A percentile compares a stretch with the other conserved stretches of the same genome.
Evolutionary conservation across 306 rosid species (phyloP).

Genomic region (Quercus suber): DNA sequence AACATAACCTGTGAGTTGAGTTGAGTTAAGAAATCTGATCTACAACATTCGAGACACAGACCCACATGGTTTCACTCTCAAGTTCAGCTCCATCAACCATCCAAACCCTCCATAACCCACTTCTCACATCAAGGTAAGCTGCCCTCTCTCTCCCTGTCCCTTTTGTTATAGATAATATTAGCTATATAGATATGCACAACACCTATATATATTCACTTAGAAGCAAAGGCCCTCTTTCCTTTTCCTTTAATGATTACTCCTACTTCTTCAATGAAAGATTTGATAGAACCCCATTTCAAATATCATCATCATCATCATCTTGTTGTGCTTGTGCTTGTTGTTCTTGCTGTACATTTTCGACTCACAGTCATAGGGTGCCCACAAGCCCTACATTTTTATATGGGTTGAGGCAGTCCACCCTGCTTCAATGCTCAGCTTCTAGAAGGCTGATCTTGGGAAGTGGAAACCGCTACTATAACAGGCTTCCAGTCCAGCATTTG

Average conservation of each 20-base stretch:
- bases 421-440: constrained; percentile 69
- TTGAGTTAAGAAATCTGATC: constrained; percentile 20
- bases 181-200: constrained; percentile 40
- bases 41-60: neutral
- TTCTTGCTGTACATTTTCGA: constrained; percentile 43
- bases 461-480: constrained; percentile 35
- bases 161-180: neutral
- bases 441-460: constrained; percentile 65
- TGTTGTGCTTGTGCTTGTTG: constrained; percentile 40
- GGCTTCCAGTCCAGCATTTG: constrained; percentile 39
- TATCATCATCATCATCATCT: constrained; percentile 18
- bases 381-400: constrained; percentile 36
- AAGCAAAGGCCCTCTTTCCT: constrained; percentile 48
- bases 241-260: constrained; percentile 55
- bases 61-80: constrained; percentile 18
- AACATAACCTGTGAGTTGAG: neutral
- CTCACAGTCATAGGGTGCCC: constrained; percentile 39
- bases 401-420: constrained; percentile 79
- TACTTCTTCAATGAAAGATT: constrained; percentile 51
- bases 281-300: constrained; percentile 43
- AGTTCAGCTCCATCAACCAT: constrained; percentile 22
- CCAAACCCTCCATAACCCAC: constrained; percentile 18
- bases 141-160: neutral
- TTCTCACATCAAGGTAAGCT: constrained; percentile 33
- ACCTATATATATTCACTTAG: constrained; percentile 49